Base-by-base conservation (phyloP, 106 monocot genomes). In the Iris macrosiphon region DNA sequence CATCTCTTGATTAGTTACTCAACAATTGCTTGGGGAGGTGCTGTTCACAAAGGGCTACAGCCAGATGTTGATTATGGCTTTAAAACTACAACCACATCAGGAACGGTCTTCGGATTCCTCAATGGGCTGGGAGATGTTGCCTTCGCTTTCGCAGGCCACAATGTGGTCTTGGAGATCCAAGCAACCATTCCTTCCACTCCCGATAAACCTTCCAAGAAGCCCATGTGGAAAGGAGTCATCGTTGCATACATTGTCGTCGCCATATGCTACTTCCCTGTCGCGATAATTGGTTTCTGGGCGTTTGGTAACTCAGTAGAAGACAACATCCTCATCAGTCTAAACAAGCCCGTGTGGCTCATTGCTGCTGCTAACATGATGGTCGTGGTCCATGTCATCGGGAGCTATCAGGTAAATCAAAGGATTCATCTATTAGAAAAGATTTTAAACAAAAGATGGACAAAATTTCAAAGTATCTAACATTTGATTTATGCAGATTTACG, bases 321-420 rank as follows among this genome's bases (percentile, higher is more conserved):
- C 9, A 60, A 79, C 53, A 73, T 79, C 46, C 52, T 79, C 22
- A 46, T 73, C 22, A 59, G 58, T 0, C 35, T 79, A 23, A 11
- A 68, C 0, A 79, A 60, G 32, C 79, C 79, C 0, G 19, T 35
- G 11, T 79, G 79, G 79, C 43, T 79, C 5, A 79, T 79, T 33
- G 79, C 79, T 2, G n/a, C 31, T 28, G 79, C 79, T 11, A 79
- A 79, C 53, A 63, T 79, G 68, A 63, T 79, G 62, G 79, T 79
- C 2, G 72, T 73, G 5, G 37, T 79, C 26, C 79, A 79, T 59
- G 73, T 79, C 49, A 79, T 79, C 1, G 79, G 79, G 2, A 73
- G 79, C 59, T 79, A 79, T 46, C 79, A 79, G 78, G 78, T 78
- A 49, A n/a, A 4, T 44, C 15, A 15, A 17, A 14, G 15, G 14